Conservation (phyloP, 129 eudicot genomes). For the Arctium minus region DNA sequence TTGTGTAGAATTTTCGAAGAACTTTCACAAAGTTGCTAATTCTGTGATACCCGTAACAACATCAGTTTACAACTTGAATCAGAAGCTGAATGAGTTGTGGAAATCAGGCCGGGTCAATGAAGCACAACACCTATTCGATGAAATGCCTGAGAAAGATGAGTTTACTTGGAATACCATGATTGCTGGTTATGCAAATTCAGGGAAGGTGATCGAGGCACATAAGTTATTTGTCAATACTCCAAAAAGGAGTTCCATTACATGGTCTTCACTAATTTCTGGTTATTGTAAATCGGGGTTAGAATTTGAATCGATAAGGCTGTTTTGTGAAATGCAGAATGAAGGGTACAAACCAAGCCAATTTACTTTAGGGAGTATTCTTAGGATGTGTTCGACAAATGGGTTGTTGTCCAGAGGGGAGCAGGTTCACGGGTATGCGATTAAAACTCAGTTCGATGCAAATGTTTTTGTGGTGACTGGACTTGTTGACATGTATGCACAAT, state of each 20-base stretch:
- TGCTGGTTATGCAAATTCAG: conserved; percentile 58
- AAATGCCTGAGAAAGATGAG: conserved; percentile 67
- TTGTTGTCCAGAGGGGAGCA: conserved; percentile 61
- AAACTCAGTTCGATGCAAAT: conserved; percentile 49
- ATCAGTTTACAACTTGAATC: conserved; percentile 37
- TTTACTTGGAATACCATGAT: conserved; percentile 70
- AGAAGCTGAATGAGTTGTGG: conserved; percentile 35
- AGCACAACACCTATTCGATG: conserved; percentile 62
- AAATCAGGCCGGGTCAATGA: conserved; percentile 49
- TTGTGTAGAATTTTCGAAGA: not conserved
- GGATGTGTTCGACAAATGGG: conserved; percentile 54
- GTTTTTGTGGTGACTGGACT: conserved; percentile 67
- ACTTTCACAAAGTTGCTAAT: conserved; percentile 19
- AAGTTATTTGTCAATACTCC: conserved; percentile 54
- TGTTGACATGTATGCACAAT: conserved; percentile 77
- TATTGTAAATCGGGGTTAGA: conserved; percentile 51
- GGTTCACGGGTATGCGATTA: conserved; percentile 52
- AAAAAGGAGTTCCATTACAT: conserved; percentile 52
- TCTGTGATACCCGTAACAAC: conserved; percentile 4
- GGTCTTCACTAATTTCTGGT: conserved; percentile 80
- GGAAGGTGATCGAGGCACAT: conserved; percentile 46
- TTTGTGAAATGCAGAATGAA: conserved; percentile 52
- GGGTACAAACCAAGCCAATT: conserved; percentile 59
- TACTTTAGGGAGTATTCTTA: conserved; percentile 68
- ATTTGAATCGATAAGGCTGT: conserved; percentile 47